phyloP scores from a whole-genome alignment of 305 asterid genomes.

The Fraxinus latifolia region DNA sequence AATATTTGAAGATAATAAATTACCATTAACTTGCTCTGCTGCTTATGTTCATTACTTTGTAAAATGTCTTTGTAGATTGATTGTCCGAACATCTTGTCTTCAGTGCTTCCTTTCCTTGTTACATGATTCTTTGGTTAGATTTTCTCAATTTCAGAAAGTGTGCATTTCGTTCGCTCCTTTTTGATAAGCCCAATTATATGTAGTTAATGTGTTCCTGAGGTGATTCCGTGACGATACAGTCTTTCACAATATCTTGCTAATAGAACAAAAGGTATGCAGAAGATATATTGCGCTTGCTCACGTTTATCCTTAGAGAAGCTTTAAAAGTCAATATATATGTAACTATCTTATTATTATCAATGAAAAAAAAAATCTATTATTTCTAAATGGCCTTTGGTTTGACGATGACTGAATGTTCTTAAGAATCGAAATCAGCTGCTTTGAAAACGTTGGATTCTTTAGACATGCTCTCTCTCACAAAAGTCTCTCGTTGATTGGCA shows the following conservation, averaged over 20 bases:
- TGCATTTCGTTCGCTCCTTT: not conserved
- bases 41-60: not conserved
- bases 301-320: not conserved
- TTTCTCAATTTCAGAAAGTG: not conserved
- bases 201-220: not conserved
- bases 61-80: not conserved
- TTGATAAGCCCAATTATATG: not conserved
- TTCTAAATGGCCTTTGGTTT: not conserved
- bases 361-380: not conserved
- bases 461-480: not conserved
- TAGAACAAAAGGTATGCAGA: not conserved
- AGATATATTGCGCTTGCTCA: not conserved
- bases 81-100: not conserved
- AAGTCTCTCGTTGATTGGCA: constrained; percentile 22
- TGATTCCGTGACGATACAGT: not conserved
- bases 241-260: not conserved
- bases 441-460: not conserved
- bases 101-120: not conserved
- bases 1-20: not conserved
- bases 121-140: not conserved
- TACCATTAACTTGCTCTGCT: not conserved
- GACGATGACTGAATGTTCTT: not conserved
- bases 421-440: not conserved
- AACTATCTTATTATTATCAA: not conserved
- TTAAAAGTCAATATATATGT: not conserved